phyloP scores from a whole-genome alignment of 768 basidiomycete genomes.

The Podaxis sp. region DNA sequence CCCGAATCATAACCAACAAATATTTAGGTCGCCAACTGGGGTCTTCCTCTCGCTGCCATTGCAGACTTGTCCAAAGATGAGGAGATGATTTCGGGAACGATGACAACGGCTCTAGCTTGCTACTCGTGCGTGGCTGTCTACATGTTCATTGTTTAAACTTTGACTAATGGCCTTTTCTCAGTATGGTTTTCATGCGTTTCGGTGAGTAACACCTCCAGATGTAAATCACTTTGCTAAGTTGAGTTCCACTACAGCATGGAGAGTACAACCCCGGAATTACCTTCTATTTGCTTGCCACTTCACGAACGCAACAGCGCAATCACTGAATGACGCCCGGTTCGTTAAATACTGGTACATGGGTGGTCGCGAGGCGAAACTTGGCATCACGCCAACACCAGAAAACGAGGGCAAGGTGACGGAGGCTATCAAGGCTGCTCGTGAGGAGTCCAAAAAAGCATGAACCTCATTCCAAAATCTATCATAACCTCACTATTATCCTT shows the following conservation, averaged over 20 bases:
- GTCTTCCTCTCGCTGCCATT: slow-evolving; percentile 91
- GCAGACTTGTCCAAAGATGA: slow-evolving; percentile 92
- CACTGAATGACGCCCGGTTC: slow-evolving; percentile 81
- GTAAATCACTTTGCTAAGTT: slow-evolving; percentile 1
- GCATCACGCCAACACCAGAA: slow-evolving; percentile 28
- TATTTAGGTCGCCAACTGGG: slow-evolving; percentile 93
- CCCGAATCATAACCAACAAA: slow-evolving; percentile 19
- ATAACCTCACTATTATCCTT: slow-evolving; percentile 11
- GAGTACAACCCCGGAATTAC: slow-evolving; percentile 94
- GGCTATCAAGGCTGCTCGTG: slow-evolving; percentile 45
- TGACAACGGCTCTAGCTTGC: slow-evolving; percentile 86
- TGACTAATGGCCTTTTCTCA: slow-evolving; percentile 22
- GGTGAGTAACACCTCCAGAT: slow-evolving; percentile 46
- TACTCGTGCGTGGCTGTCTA: slow-evolving; percentile 78
- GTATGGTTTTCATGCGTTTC: slow-evolving; percentile 92
- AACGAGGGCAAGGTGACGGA: slow-evolving; percentile 46
- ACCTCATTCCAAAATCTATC: slow-evolving; percentile 22
- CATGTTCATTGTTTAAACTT: background rate
- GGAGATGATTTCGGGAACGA: slow-evolving; percentile 94
- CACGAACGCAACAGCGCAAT: slow-evolving; percentile 88
- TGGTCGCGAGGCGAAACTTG: slow-evolving; percentile 74
- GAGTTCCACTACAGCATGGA: slow-evolving; percentile 66
- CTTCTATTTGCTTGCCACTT: slow-evolving; percentile 91
- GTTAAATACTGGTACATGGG: slow-evolving; percentile 90
- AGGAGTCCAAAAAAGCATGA: slow-evolving; percentile 38